Evolutionary conservation across 805 yeast genomes (phyloP).

Genomic region (Ogataea methylovora): DNA sequence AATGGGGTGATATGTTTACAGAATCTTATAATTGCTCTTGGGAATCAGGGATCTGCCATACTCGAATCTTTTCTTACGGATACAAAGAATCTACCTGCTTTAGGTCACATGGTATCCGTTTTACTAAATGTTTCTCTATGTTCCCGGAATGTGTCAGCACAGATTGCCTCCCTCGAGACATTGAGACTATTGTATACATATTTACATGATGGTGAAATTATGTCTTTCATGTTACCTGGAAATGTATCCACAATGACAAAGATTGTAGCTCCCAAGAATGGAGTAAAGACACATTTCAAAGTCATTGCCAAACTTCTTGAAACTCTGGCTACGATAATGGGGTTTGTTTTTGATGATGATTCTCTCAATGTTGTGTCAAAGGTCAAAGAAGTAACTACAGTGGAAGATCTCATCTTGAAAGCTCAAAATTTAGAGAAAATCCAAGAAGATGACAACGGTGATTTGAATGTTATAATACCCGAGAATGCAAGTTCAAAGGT

Average conservation of each 20-base stretch:
- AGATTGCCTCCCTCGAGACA: slow-evolving; percentile 25
- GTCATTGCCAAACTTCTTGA: slow-evolving; percentile 25
- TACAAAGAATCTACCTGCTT: slow-evolving; percentile 30
- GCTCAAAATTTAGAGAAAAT: neutral
- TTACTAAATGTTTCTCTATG: slow-evolving; percentile 28
- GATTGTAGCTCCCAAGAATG: slow-evolving; percentile 15
- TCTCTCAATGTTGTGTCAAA: slow-evolving; percentile 20
- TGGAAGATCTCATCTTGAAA: slow-evolving; percentile 7
- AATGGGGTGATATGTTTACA: slow-evolving; percentile 28
- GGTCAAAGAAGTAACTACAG: slow-evolving; percentile 2
- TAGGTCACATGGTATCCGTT: slow-evolving; percentile 42
- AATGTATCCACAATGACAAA: slow-evolving; percentile 38
- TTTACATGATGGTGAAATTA: slow-evolving; percentile 37
- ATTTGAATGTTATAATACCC: slow-evolving; percentile 11
- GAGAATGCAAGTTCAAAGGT: slow-evolving; percentile 4
- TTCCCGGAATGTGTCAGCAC: slow-evolving; percentile 21
- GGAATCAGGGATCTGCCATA: slow-evolving; percentile 18
- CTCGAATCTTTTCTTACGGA: slow-evolving; percentile 21
- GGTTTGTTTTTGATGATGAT: slow-evolving; percentile 34
- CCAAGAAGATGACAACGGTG: slow-evolving; percentile 2
- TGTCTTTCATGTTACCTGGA: slow-evolving; percentile 46
- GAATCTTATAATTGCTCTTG: slow-evolving; percentile 24
- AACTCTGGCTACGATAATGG: slow-evolving; percentile 22
- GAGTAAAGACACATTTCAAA: slow-evolving; percentile 27
- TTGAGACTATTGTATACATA: slow-evolving; percentile 27